phyloP scores from a whole-genome alignment of 2,329 filamentous ascomycete genomes.

The Sporothrix schenckii region DNA sequence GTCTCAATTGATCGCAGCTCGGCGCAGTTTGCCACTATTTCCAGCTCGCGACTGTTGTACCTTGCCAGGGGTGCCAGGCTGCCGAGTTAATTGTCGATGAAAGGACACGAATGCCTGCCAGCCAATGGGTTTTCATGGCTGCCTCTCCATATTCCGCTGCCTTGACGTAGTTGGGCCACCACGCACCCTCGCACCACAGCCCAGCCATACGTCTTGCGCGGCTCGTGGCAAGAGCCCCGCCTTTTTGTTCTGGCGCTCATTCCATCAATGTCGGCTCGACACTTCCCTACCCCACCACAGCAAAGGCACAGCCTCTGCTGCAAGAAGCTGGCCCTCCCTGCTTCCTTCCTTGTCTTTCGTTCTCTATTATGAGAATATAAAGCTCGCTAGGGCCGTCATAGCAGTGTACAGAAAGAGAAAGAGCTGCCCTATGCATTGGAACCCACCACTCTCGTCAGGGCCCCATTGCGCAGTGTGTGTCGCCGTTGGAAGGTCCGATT shows the following conservation, averaged over 20 bases:
- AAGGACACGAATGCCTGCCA: not conserved
- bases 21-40: not conserved
- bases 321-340: not conserved
- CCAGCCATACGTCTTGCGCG: conserved; percentile 5
- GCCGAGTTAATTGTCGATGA: not conserved
- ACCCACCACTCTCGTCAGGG: not conserved
- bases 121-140: conserved; percentile 16
- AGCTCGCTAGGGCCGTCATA: not conserved
- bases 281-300: conserved; percentile 28
- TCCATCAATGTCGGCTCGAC: not conserved
- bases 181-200: not conserved
- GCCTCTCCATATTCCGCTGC: conserved; percentile 2
- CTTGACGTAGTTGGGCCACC: conserved; percentile 20
- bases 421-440: conserved; percentile 1
- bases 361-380: not conserved
- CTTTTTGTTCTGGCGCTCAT: conserved; percentile 20
- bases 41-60: not conserved
- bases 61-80: conserved; percentile 14
- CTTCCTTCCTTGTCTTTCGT: not conserved
- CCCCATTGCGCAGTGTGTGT: not conserved
- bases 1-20: not conserved
- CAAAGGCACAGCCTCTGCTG: conserved; percentile 24
- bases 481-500: not conserved
- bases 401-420: conserved; percentile 5
- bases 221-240: conserved; percentile 23